Evolutionary conservation across 345 rosid species (phyloP), one percentile per base, ranked within the genome.

Genomic region (Ceriops zippeliana): DNA sequence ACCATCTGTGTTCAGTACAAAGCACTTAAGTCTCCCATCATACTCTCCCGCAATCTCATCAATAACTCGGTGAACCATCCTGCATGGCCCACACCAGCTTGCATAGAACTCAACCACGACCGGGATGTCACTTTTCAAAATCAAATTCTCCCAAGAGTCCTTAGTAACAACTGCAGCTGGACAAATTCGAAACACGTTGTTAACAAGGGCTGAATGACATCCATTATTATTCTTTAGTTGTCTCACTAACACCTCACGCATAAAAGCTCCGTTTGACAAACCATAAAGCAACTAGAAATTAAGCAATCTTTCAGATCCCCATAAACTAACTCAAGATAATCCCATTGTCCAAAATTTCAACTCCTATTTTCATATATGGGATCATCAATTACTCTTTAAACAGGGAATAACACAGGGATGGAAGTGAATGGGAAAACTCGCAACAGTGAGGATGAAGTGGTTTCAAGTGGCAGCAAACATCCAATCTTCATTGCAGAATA

Each of bases 101-200:
- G 97, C 93, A 76, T 86, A 87, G 80, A 93, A 93, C 68, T 90
- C 95, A 26, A 93, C 98, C 7, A 93, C 86, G 38, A 91, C 93
- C 0, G 98, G 96, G 10, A 73, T 74, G 65, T 91, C 83, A 51
- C 89, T 89, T 58, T 80, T 83, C 78, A 88, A 28, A 67, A 93
- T 77, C 1, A 78, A 85, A 15, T 79, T 79, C 38, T 86, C 86
- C 98, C 97, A 88, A 2, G 87, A 81, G 66, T 83, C 83, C 75
- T 73, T 71, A 9, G 88, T 84, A 63, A 89, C 83, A 58, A 67
- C 85, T 37, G 81, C 70, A 65, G 96, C 98, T 89, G 85, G 81
- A 77, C 56, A 75, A 30, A 70, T n/a, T 32, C 62, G 68, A 73
- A 24, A 31, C 22, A 67, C 32, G 65, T 17, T 62, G 59, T 68